Conservation (phyloP, 441 rosid species). For the Arabidopsis hybrid region DNA sequence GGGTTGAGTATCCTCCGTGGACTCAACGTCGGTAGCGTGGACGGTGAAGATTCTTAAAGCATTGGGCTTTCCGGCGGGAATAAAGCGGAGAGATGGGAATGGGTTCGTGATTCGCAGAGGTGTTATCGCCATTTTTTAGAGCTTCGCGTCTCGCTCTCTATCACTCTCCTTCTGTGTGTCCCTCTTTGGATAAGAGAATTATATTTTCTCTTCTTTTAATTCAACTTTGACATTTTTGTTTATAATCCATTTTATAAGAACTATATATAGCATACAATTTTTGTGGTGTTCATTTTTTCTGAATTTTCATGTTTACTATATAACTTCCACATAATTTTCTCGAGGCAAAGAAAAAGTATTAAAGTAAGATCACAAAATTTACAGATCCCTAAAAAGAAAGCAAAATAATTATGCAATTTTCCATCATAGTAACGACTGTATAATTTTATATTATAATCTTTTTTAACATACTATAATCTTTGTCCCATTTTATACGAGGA, state of each 20-base stretch:
- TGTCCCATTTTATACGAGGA: not conserved
- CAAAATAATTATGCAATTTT: too few relatives aligned
- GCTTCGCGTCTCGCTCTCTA: slow-evolving; percentile 37
- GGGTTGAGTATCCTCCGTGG: slow-evolving; percentile 48
- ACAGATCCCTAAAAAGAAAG: not conserved
- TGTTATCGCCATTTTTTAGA: slow-evolving; percentile 53
- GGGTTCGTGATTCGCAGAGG: slow-evolving; percentile 50
- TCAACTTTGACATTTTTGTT: not conserved
- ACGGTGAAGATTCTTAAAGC: slow-evolving; percentile 29
- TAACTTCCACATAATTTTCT: not conserved
- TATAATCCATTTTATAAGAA: too few relatives aligned
- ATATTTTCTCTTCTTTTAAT: too few relatives aligned
- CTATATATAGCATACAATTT: too few relatives aligned
- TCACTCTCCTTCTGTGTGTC: slow-evolving; percentile 1
- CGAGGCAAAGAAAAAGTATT: not conserved
- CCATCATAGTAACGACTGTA: not conserved
- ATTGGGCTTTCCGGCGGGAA: slow-evolving; percentile 31
- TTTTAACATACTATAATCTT: too few relatives aligned
- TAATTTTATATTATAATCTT: too few relatives aligned
- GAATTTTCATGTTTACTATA: too few relatives aligned
- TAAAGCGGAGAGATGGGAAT: slow-evolving; percentile 43
- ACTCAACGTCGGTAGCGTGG: slow-evolving; percentile 54
- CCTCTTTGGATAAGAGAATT: slow-evolving; percentile 31
- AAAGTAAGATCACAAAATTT: not conserved
- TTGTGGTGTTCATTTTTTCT: too few relatives aligned